These are phyloP conservation scores for Cercospora berteroae DNA, from an alignment of 2,329 filamentous ascomycete species.

Conservation along the genomic window DNA sequence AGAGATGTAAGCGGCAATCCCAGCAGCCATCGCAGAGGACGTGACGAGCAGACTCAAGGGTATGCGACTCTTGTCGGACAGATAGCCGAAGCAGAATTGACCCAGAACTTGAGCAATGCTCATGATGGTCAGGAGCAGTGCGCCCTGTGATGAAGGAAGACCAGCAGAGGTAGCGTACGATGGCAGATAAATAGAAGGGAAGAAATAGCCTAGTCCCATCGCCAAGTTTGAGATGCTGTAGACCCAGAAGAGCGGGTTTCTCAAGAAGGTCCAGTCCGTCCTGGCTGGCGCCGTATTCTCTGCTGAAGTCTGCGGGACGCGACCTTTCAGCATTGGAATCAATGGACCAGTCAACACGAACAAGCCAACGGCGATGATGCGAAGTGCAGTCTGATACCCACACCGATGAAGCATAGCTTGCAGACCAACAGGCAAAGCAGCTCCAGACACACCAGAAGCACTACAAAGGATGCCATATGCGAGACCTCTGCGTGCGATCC, in stretches of 20 bases:
- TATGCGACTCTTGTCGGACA: conserved; percentile 40
- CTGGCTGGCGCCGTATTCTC: conserved; percentile 22
- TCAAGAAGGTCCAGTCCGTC: conserved; percentile 37
- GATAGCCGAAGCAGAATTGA: conserved; percentile 38
- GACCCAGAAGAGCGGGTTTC: conserved; percentile 34
- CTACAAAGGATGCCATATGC: conserved; percentile 31
- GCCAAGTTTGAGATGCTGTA: conserved; percentile 39
- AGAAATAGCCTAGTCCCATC: conserved; percentile 42
- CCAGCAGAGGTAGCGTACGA: conserved; percentile 37
- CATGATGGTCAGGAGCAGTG: conserved; percentile 39
- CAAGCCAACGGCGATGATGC: conserved; percentile 25
- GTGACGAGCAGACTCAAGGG: conserved; percentile 34
- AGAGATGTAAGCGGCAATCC: conserved; percentile 44
- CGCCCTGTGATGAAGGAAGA: conserved; percentile 28
- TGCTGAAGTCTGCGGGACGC: conserved; percentile 31
- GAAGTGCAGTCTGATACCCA: conserved; percentile 30
- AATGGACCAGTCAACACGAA: conserved; percentile 37
- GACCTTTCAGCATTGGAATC: conserved; percentile 37
- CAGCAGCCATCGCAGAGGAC: conserved; percentile 43
- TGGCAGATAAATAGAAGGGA: conserved; percentile 42
- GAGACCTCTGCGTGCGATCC: conserved; percentile 29
- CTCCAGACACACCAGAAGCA: conserved; percentile 30
- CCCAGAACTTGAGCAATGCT: conserved; percentile 40
- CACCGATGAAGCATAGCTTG: conserved; percentile 25
- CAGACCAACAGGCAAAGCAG: conserved; percentile 28